These are phyloP conservation scores for Persicaria tinctoria DNA, from an alignment of 148 eudicot genomes.

Conservation along the genomic window DNA sequence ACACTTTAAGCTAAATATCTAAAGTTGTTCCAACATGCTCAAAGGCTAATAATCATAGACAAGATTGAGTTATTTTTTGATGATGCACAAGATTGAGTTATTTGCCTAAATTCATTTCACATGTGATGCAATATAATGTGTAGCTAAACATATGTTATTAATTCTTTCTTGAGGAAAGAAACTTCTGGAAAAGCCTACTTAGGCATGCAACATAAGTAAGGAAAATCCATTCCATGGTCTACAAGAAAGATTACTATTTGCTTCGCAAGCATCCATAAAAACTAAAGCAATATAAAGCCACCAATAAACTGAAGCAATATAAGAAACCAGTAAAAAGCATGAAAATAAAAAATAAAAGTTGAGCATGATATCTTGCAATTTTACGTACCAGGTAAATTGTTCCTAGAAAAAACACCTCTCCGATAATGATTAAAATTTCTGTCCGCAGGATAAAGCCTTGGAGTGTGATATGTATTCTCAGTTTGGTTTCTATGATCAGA, in stretches of 20 bases:
- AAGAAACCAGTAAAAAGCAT: background rate
- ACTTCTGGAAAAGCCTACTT: background rate
- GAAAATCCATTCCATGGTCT: background rate
- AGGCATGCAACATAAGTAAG: background rate
- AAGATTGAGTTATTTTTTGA: too few species aligned
- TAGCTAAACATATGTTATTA: background rate
- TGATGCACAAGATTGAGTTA: background rate
- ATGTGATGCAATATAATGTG: background rate
- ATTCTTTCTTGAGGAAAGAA: background rate
- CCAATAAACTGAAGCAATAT: background rate
- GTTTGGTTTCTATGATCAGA: slow-evolving; percentile 34
- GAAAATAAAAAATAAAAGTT: background rate
- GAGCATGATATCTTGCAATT: background rate
- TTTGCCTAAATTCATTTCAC: background rate
- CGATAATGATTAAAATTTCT: slow-evolving; percentile 41
- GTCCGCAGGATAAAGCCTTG: slow-evolving; percentile 29
- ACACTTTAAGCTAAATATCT: background rate
- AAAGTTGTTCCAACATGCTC: background rate
- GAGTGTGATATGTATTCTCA: slow-evolving; percentile 35
- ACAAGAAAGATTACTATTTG: background rate
- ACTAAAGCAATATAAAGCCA: background rate
- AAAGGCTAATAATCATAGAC: background rate
- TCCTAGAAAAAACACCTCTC: slow-evolving; percentile 44
- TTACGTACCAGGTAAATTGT: slow-evolving; percentile 33
- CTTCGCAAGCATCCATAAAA: background rate